Base-by-base conservation (phyloP, 2,329 filamentous ascomycete species). In the Sarocladium oryzae region DNA sequence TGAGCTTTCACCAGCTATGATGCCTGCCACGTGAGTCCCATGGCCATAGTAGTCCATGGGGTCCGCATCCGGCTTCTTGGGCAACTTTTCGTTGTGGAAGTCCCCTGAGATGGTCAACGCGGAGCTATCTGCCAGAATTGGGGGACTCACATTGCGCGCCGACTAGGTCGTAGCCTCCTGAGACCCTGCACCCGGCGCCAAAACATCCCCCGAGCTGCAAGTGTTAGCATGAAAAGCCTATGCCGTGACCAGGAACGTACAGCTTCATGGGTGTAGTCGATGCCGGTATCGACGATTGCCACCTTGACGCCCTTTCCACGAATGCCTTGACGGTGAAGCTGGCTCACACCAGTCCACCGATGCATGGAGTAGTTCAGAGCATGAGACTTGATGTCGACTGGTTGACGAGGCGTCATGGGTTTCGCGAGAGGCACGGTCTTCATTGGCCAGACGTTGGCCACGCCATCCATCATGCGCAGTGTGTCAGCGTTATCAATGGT, bases 191-290 rank as follows among this genome's bases (percentile, higher is more conserved):
- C 8, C 64, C 62, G n/a, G 60, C 62, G 1, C 68, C 68, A 56
- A 69, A 69, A 48, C 68, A 69, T 0, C 67, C 66, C 16, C 68
- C 68, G 18, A 70, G 65, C 67, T 69, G 32, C 11, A 13, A 30
- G 38, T 6, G 3, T 8, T 7, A 15, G 20, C 58, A 23, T 57
- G 51, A 28, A 23, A 26, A 37, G n/a, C 21, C 26, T 23, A 8
- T n/a, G n/a, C 13, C 7, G n/a, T 18, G 33, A 20, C 24, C 2
- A 2, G 11, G 13, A 7, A 52, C 56, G 37, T 55, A 69, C 67
- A 24, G 69, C 65, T 50, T 63, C 58, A 48, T 72, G 69, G 1
- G 60, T 66, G 41, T 72, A 72, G 48, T 70, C 67, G 24, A 71
- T 58, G 0, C 69, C 69, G 1, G 67, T 69, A 50, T 72, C 69